Conservation (phyloP, 2,329 filamentous ascomycete genomes). For the Plectosphaerella sp. region DNA sequence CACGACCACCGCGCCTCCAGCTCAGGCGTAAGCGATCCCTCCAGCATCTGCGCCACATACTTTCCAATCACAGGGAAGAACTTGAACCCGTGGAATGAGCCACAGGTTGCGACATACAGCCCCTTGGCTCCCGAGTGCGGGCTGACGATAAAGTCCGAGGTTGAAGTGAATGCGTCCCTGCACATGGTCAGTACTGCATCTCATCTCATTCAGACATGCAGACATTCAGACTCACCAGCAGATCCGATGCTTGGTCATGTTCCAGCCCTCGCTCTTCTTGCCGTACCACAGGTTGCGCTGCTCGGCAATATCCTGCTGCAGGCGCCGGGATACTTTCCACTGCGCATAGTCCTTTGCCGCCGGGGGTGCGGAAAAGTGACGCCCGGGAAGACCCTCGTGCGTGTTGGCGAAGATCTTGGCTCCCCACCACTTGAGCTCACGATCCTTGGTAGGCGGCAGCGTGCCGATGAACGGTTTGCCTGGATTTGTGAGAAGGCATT, state of each 20-base stretch:
- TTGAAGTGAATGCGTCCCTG: constrained; percentile 63
- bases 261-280: constrained; percentile 48
- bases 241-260: constrained; percentile 58
- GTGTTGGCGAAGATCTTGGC: constrained; percentile 56
- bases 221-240: constrained; percentile 57
- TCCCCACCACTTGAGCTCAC: constrained; percentile 58
- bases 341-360: constrained; percentile 53
- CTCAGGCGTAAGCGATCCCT: constrained; percentile 36
- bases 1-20: constrained; percentile 48
- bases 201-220: neutral
- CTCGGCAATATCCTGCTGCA: constrained; percentile 56
- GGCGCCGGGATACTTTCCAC: constrained; percentile 51
- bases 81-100: constrained; percentile 53
- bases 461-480: constrained; percentile 51
- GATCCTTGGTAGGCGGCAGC: constrained; percentile 47
- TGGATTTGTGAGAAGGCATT: constrained; percentile 26
- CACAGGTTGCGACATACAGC: constrained; percentile 48
- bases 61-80: constrained; percentile 43
- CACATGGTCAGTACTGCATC: neutral
- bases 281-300: constrained; percentile 57
- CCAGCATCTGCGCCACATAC: constrained; percentile 41
- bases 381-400: constrained; percentile 45
- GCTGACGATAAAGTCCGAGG: constrained; percentile 50
- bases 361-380: constrained; percentile 53
- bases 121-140: constrained; percentile 37